Conservation (phyloP, 768 basidiomycete species). For the Lactarius evosmus region DNA sequence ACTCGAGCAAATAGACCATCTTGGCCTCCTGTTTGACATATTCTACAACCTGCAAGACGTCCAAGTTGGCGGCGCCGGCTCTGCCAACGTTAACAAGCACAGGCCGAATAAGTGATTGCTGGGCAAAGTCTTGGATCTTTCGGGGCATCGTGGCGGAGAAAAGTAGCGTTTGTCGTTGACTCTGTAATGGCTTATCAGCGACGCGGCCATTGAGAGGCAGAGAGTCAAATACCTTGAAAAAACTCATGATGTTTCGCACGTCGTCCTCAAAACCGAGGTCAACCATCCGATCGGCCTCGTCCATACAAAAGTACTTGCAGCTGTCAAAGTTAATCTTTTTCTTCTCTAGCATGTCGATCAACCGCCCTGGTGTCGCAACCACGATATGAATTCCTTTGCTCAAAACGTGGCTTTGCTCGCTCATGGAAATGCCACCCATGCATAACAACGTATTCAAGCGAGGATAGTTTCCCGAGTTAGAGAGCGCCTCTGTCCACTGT, state of each 20-base stretch:
- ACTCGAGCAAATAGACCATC: conserved; percentile 98
- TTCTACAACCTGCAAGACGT: conserved; percentile 94
- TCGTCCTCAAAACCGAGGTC: conserved; percentile 99
- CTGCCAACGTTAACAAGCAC: conserved; percentile 96
- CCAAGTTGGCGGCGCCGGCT: conserved; percentile 95
- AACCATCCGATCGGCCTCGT: conserved; percentile 99
- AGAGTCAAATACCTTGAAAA: conserved; percentile 70
- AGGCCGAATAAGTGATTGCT: conserved; percentile 92
- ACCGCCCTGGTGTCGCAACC: conserved; percentile 92
- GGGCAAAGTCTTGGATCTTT: conserved; percentile 98
- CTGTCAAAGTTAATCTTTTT: conserved; percentile 86
- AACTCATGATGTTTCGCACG: conserved; percentile 98
- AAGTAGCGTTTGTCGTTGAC: conserved; percentile 92
- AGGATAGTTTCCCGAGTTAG: conserved; percentile 79
- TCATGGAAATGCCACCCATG: conserved; percentile 98
- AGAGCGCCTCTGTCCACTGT: conserved; percentile 78
- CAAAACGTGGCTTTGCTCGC: conserved; percentile 90
- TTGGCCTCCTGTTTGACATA: conserved; percentile 99
- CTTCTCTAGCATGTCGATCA: conserved; percentile 99
- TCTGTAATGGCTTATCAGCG: conserved; percentile 41
- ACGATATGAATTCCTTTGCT: conserved; percentile 92
- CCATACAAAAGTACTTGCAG: conserved; percentile 97
- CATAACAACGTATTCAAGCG: conserved; percentile 85
- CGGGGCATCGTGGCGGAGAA: conserved; percentile 99
- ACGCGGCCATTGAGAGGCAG: not conserved